These are phyloP conservation scores for Cyamopsis tetragonoloba DNA, from an alignment of 306 rosid genomes.

Conservation along the genomic window DNA sequence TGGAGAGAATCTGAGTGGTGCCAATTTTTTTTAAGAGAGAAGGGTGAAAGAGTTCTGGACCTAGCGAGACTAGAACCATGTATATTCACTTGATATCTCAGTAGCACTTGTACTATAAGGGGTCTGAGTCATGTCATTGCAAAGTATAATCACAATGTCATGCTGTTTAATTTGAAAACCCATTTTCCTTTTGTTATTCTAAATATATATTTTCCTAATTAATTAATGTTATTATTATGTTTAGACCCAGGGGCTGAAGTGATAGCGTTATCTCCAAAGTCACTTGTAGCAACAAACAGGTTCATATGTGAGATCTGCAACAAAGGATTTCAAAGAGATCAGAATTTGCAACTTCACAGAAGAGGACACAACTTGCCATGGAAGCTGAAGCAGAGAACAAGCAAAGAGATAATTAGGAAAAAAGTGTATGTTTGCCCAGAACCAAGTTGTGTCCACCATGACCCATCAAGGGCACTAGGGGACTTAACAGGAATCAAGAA, in stretches of 20 bases:
- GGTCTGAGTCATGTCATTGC: too few relatives aligned
- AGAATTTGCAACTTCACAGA: slow-evolving; percentile 91
- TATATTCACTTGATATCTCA: too few relatives aligned
- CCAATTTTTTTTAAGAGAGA: too few relatives aligned
- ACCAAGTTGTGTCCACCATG: slow-evolving; percentile 75
- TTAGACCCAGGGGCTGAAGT: slow-evolving; percentile 94
- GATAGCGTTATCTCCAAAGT: slow-evolving; percentile 78
- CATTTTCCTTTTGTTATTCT: background rate
- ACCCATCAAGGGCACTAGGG: slow-evolving; percentile 87
- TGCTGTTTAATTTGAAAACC: too few relatives aligned
- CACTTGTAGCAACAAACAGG: slow-evolving; percentile 74
- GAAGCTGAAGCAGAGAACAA: slow-evolving; percentile 87
- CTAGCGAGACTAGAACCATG: too few relatives aligned
- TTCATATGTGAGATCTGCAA: slow-evolving; percentile 90
- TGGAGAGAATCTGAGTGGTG: too few relatives aligned
- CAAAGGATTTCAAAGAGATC: slow-evolving; percentile 94
- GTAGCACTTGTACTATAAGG: too few relatives aligned
- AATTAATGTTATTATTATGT: slow-evolving; percentile 27
- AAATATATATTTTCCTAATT: background rate
- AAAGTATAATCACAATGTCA: too few relatives aligned
- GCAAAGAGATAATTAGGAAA: slow-evolving; percentile 73
- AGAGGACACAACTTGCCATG: slow-evolving; percentile 97
- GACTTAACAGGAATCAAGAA: slow-evolving; percentile 95
- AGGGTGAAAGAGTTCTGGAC: too few relatives aligned
- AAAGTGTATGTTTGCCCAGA: slow-evolving; percentile 96